Evolutionary conservation across 1,284 basidiomycete genomes (phyloP).

Genomic region (Trichosporon sp.): DNA sequence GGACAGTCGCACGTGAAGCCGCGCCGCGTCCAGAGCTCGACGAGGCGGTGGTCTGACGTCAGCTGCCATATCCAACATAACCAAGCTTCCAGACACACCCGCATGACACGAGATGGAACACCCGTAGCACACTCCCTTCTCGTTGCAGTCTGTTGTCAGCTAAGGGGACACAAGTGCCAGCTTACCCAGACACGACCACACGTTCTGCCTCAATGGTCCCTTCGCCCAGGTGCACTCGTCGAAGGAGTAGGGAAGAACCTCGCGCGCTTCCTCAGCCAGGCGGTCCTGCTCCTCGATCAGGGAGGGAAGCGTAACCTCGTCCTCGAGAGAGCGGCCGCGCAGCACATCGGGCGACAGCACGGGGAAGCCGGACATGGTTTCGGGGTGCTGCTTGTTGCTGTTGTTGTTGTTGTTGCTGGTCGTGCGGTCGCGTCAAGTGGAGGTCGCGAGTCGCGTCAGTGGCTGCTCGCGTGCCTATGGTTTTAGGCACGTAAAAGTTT

Average conservation of each 20-base stretch:
- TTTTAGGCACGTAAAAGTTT: not conserved
- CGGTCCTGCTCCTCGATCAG: slow-evolving; percentile 48
- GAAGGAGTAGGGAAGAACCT: slow-evolving; percentile 51
- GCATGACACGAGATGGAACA: slow-evolving; percentile 56
- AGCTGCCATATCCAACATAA: not conserved
- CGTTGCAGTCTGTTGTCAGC: slow-evolving; percentile 40
- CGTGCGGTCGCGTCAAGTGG: not conserved
- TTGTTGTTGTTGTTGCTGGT: not conserved
- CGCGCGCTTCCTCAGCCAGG: slow-evolving; percentile 49
- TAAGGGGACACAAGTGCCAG: not conserved
- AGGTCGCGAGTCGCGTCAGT: slow-evolving; percentile 2
- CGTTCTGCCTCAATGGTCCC: slow-evolving; percentile 49
- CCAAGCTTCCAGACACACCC: slow-evolving; percentile 36
- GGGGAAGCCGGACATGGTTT: slow-evolving; percentile 20
- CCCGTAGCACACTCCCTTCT: slow-evolving; percentile 54
- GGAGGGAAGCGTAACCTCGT: slow-evolving; percentile 47
- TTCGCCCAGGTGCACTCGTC: slow-evolving; percentile 53
- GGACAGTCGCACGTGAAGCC: slow-evolving; percentile 56
- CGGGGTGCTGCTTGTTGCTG: not conserved
- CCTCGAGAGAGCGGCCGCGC: slow-evolving; percentile 32
- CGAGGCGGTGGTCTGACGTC: slow-evolving; percentile 51
- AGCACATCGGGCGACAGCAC: slow-evolving; percentile 38
- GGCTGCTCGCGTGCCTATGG: not conserved
- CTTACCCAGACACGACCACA: slow-evolving; percentile 55
- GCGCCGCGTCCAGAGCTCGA: slow-evolving; percentile 54